Conservation (phyloP, 306 rosid species). For the Fragaria nilgerrensis region DNA sequence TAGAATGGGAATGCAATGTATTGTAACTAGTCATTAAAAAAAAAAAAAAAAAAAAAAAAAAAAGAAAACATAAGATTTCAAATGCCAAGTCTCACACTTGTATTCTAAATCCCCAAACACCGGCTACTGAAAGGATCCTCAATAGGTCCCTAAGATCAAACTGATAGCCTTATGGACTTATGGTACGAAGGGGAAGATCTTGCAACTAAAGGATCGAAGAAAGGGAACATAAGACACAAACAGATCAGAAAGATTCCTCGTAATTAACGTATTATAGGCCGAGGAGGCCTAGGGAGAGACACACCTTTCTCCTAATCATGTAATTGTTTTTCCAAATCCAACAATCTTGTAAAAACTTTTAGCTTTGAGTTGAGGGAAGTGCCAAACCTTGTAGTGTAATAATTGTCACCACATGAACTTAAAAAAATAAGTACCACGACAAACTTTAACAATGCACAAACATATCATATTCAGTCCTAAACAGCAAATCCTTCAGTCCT, state of each 20-base stretch:
- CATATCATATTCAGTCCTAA: neutral
- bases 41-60: neutral
- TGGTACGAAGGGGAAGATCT: too few species aligned
- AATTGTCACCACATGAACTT: too few species aligned
- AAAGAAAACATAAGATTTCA: neutral
- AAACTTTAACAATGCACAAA: neutral
- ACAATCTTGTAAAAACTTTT: neutral
- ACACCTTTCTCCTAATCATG: neutral
- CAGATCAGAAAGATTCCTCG: neutral
- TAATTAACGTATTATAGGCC: too few species aligned
- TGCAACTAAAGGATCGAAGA: too few species aligned
- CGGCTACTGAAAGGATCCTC: neutral
- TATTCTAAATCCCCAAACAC: neutral
- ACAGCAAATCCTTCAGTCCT: too few species aligned
- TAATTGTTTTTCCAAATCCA: neutral
- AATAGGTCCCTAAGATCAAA: too few species aligned
- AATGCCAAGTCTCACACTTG: neutral
- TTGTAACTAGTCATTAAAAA: too few species aligned
- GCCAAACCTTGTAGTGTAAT: neutral
- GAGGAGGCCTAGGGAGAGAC: neutral
- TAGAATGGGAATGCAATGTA: too few species aligned
- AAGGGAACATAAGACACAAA: neutral
- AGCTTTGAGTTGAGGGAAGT: neutral
- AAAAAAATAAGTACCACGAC: neutral
- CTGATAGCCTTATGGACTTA: too few species aligned